phyloP scores from a whole-genome alignment of 2,329 filamentous ascomycete species.

The Fusarium falciforme region DNA sequence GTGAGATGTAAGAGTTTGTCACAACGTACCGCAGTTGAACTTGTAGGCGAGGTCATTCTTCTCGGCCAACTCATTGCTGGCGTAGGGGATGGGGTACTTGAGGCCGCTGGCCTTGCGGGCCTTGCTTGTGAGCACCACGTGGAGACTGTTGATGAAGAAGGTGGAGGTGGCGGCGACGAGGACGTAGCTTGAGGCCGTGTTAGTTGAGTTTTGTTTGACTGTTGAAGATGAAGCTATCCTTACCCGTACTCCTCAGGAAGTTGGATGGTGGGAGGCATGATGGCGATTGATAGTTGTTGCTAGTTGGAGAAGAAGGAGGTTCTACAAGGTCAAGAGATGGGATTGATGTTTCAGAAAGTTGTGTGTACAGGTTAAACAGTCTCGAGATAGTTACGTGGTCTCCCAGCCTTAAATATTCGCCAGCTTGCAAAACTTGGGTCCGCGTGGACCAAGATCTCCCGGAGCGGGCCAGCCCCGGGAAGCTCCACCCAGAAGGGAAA shows the following conservation, averaged over 20 bases:
- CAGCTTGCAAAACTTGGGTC: background rate
- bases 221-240: slow-evolving; percentile 32
- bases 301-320: background rate
- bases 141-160: slow-evolving; percentile 68
- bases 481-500: slow-evolving; percentile 21
- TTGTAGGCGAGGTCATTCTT: slow-evolving; percentile 64
- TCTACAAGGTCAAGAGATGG: background rate
- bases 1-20: background rate
- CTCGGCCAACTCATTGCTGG: slow-evolving; percentile 62
- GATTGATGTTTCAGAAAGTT: background rate
- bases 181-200: slow-evolving; percentile 67
- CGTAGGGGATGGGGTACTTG: slow-evolving; percentile 69
- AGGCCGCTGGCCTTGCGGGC: slow-evolving; percentile 66
- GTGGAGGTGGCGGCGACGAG: slow-evolving; percentile 67
- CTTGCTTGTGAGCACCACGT: slow-evolving; percentile 58
- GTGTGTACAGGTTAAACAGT: slow-evolving; percentile 3
- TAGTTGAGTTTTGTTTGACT: background rate
- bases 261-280: slow-evolving; percentile 57
- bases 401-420: slow-evolving; percentile 25
- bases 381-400: slow-evolving; percentile 1
- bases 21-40: slow-evolving; percentile 70
- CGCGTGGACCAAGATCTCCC: slow-evolving; percentile 11
- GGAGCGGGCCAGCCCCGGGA: slow-evolving; percentile 26
- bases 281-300: slow-evolving; percentile 31
- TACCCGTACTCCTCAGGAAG: slow-evolving; percentile 65